These are phyloP conservation scores for Sporothrix phasma DNA, from an alignment of 2,329 filamentous ascomycete genomes.

Conservation along the genomic window DNA sequence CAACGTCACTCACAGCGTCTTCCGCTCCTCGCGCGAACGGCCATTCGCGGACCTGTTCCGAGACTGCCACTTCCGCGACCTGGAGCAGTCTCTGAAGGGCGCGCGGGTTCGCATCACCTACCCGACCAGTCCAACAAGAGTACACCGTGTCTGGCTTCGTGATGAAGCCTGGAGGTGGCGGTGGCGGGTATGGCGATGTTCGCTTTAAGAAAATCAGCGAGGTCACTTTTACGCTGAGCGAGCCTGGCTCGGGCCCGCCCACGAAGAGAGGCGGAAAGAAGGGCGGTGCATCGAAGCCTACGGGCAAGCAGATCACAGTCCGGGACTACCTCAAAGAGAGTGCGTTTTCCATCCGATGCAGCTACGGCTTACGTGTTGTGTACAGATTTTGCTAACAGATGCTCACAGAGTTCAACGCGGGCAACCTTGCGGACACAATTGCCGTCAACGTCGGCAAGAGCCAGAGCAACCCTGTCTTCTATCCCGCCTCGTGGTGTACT, in stretches of 20 bases:
- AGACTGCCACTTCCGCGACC: neutral
- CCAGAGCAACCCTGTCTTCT: slow-evolving; percentile 46
- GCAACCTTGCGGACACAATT: slow-evolving; percentile 18
- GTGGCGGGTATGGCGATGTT: neutral
- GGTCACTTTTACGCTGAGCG: slow-evolving; percentile 2
- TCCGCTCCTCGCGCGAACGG: slow-evolving; percentile 26
- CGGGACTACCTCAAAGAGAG: slow-evolving; percentile 13
- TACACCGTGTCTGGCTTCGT: slow-evolving; percentile 24
- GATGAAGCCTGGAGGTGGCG: neutral
- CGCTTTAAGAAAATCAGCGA: slow-evolving; percentile 10
- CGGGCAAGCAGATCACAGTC: neutral
- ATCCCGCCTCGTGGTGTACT: slow-evolving; percentile 56
- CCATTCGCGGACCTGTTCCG: slow-evolving; percentile 13
- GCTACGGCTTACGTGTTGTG: neutral
- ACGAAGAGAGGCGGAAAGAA: slow-evolving; percentile 3
- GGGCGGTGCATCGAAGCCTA: neutral
- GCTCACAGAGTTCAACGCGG: neutral
- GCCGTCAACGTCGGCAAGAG: slow-evolving; percentile 57
- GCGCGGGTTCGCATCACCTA: slow-evolving; percentile 25
- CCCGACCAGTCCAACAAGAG: slow-evolving; percentile 25
- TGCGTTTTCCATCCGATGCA: neutral
- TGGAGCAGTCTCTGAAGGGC: slow-evolving; percentile 12
- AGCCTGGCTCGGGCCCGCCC: neutral
- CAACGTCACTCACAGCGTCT: slow-evolving; percentile 46
- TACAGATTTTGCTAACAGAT: neutral